phyloP scores from a whole-genome alignment of 345 rosid genomes.

The Erucastrum elatum region DNA sequence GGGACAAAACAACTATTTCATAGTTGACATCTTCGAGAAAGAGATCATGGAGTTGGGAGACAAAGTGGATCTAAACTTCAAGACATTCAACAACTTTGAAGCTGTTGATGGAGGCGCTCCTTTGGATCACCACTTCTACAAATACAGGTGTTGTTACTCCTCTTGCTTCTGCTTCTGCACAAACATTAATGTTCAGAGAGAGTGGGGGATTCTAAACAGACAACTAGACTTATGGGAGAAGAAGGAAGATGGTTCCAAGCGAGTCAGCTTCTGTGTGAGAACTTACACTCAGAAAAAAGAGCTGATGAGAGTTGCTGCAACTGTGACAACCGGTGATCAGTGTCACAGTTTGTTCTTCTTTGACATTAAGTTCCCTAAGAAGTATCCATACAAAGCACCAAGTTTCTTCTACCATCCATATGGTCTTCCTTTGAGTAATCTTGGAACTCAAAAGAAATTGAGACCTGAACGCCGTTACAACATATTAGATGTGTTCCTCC shows the following conservation, averaged over 20 bases:
- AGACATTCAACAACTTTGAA: slow-evolving; percentile 26
- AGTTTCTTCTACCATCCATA: slow-evolving; percentile 28
- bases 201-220: slow-evolving; percentile 7
- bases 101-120: slow-evolving; percentile 25
- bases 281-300: slow-evolving; percentile 24
- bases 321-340: slow-evolving; percentile 1
- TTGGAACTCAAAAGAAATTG: neutral
- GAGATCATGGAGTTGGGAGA: slow-evolving; percentile 42
- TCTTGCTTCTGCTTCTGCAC: slow-evolving; percentile 2
- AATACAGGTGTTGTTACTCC: slow-evolving; percentile 12
- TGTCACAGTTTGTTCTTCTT: slow-evolving; percentile 33
- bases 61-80: slow-evolving; percentile 29
- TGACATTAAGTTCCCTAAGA: slow-evolving; percentile 26
- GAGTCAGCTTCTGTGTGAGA: slow-evolving; percentile 28
- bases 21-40: slow-evolving; percentile 33
- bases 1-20: slow-evolving; percentile 11
- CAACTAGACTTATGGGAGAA: slow-evolving; percentile 7
- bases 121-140: slow-evolving; percentile 28
- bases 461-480: slow-evolving; percentile 4
- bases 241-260: neutral
- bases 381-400: slow-evolving; percentile 29
- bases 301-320: slow-evolving; percentile 36
- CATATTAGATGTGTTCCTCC: slow-evolving; percentile 27
- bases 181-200: neutral
- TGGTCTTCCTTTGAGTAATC: slow-evolving; percentile 24